phyloP scores from a whole-genome alignment of 1,139 yeast genomes.

The Pichia sp. region DNA sequence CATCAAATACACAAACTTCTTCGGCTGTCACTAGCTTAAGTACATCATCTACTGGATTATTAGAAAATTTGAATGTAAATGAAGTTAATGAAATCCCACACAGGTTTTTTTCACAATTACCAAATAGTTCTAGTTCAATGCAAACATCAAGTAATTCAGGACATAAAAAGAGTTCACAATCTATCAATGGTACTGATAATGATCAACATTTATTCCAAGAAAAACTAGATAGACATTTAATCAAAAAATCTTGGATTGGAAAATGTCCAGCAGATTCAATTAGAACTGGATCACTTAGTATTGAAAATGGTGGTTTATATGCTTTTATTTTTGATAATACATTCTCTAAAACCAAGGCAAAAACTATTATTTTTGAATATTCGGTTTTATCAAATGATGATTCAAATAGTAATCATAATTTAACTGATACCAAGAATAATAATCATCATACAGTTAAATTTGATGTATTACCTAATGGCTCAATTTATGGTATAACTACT shows the following conservation, averaged over 20 bases:
- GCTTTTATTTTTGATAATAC: constrained; percentile 93
- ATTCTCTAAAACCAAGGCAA: constrained; percentile 77
- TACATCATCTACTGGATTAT: neutral
- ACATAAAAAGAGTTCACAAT: neutral
- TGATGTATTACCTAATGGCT: neutral
- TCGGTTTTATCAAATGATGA: constrained; percentile 28
- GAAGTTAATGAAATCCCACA: constrained; percentile 27
- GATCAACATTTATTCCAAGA: constrained; percentile 28
- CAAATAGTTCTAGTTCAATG: neutral
- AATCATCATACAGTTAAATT: neutral
- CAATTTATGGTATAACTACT: constrained; percentile 13
- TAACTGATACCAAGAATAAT: no score
- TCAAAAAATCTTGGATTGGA: constrained; percentile 40
- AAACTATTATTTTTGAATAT: constrained; percentile 67
- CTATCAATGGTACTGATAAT: neutral
- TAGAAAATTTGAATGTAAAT: constrained; percentile 22
- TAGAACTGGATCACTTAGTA: constrained; percentile 56
- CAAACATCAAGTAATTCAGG: neutral
- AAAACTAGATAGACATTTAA: constrained; percentile 34
- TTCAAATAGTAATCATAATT: neutral
- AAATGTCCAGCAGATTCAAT: constrained; percentile 48
- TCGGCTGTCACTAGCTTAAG: neutral
- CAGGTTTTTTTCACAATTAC: constrained; percentile 16
- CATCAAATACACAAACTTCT: neutral
- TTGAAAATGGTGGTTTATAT: constrained; percentile 55